phyloP scores from a whole-genome alignment of 2,329 filamentous ascomycete genomes.

The Aspergillus sclerotialis region DNA sequence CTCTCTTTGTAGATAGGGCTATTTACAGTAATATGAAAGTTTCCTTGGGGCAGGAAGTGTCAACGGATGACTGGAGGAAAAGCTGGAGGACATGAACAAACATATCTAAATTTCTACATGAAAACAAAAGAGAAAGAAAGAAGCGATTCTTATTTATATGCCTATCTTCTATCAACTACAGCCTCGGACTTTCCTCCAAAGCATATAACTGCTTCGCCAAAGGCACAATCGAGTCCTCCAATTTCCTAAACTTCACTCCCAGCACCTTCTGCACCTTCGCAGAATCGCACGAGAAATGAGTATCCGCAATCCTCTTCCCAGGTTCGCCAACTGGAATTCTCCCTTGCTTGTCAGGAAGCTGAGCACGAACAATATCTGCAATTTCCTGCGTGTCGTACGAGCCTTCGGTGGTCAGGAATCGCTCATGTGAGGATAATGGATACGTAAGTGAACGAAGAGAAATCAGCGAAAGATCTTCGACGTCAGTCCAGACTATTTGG shows the following conservation, averaged over 20 bases:
- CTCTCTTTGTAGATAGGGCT: no score
- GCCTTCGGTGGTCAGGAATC: conserved; percentile 19
- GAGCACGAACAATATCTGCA: conserved; percentile 17
- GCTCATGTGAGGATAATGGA: conserved; percentile 9
- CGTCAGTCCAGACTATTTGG: conserved; percentile 15
- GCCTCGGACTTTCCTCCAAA: no score
- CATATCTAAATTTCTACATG: no score
- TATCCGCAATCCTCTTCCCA: conserved; percentile 14
- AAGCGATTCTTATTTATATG: no score
- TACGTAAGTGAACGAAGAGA: conserved; percentile 11
- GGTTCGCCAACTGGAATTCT: conserved; percentile 17
- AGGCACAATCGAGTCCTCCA: conserved; percentile 14
- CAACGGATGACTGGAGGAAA: no score
- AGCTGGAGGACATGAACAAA: no score
- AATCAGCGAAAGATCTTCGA: conserved; percentile 13
- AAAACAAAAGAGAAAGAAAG: no score
- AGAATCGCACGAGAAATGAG: conserved; percentile 41
- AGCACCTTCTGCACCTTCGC: conserved; percentile 40
- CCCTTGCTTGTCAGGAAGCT: conserved; percentile 7
- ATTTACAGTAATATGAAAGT: no score
- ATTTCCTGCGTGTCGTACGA: conserved; percentile 23
- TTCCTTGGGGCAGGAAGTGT: no score
- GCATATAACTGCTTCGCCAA: conserved; percentile 15
- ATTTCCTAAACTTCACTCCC: conserved; percentile 31
- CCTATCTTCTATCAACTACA: no score